A percentile compares a stretch with the other conserved stretches of the same genome.
Evolutionary conservation across 208 protist species (phyloP).

Genomic region (Herpetomonas samuelpessoai): DNA sequence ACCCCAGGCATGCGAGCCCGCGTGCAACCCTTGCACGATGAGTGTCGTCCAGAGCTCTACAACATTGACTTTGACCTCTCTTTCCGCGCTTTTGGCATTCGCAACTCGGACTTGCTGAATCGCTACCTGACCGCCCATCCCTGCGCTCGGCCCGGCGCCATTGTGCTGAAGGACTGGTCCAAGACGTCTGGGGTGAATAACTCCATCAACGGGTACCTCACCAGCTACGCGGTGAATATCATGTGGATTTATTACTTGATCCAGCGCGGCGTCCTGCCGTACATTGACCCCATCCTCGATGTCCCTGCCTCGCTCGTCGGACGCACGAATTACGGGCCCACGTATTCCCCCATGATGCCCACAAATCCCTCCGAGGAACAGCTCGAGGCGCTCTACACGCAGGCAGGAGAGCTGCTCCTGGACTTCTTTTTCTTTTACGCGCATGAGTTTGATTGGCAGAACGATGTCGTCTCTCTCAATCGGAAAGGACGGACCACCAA

Average conservation of each 20-base stretch:
- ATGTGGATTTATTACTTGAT: constrained; percentile 93
- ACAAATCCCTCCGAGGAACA: constrained; percentile 20
- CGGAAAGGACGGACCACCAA: constrained; percentile 75
- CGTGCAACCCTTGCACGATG: constrained; percentile 78
- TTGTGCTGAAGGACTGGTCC: constrained; percentile 91
- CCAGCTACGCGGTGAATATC: constrained; percentile 90
- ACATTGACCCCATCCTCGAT: constrained; percentile 69
- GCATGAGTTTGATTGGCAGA: constrained; percentile 85
- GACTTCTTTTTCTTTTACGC: constrained; percentile 92
- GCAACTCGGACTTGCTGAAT: constrained; percentile 82
- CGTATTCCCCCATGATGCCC: constrained; percentile 64
- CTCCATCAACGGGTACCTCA: constrained; percentile 86
- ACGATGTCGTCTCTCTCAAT: constrained; percentile 88
- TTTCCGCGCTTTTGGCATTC: constrained; percentile 87
- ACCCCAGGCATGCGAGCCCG: constrained; percentile 49
- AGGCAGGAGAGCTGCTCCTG: constrained; percentile 76
- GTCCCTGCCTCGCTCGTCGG: constrained; percentile 57
- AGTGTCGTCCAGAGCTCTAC: constrained; percentile 80
- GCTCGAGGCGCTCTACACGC: constrained; percentile 24
- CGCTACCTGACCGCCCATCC: constrained; percentile 80
- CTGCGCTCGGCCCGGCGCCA: constrained; percentile 74
- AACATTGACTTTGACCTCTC: constrained; percentile 90
- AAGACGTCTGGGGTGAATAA: constrained; percentile 90
- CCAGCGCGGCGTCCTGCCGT: constrained; percentile 61
- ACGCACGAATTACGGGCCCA: constrained; percentile 31